Conservation (phyloP, 2,329 filamentous ascomycete genomes). For the Macrophomina tecta region DNA sequence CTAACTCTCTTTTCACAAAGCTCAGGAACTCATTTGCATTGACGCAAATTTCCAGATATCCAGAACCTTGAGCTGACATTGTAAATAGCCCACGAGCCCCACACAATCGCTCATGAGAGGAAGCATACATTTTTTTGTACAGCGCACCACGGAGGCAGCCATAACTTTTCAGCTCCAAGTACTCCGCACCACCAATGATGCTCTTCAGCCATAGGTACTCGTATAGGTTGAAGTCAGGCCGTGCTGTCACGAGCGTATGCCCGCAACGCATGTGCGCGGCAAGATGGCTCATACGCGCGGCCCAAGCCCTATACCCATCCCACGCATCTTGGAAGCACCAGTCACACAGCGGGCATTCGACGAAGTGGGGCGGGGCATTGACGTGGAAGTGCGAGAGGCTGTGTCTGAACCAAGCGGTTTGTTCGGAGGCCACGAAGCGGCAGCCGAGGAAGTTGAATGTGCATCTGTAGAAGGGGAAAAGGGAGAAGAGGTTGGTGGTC, state of each 20-base stretch:
- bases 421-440: slow-evolving; percentile 33
- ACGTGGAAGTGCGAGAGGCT: slow-evolving; percentile 42
- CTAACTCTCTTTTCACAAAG: too few species aligned
- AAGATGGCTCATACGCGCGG: slow-evolving; percentile 39
- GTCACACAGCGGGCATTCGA: slow-evolving; percentile 41
- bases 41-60: too few species aligned
- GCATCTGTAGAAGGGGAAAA: slow-evolving; percentile 36
- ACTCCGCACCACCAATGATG: slow-evolving; percentile 36
- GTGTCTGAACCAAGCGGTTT: slow-evolving; percentile 38
- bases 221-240: slow-evolving; percentile 41
- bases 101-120: too few species aligned
- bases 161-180: too few species aligned
- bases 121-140: too few species aligned
- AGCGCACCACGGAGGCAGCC: too few species aligned
- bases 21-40: too few species aligned
- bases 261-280: slow-evolving; percentile 37
- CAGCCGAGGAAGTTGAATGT: slow-evolving; percentile 44
- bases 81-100: too few species aligned
- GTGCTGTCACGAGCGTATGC: slow-evolving; percentile 34
- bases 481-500: slow-evolving; percentile 19
- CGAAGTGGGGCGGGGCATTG: slow-evolving; percentile 38
- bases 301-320: slow-evolving; percentile 33
- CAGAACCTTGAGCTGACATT: too few species aligned
- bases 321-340: slow-evolving; percentile 33
- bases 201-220: slow-evolving; percentile 39